Evolutionary conservation across 331 rosid genomes (phyloP), one percentile per base, ranked within the genome.

Genomic region (Cydonia oblonga): DNA sequence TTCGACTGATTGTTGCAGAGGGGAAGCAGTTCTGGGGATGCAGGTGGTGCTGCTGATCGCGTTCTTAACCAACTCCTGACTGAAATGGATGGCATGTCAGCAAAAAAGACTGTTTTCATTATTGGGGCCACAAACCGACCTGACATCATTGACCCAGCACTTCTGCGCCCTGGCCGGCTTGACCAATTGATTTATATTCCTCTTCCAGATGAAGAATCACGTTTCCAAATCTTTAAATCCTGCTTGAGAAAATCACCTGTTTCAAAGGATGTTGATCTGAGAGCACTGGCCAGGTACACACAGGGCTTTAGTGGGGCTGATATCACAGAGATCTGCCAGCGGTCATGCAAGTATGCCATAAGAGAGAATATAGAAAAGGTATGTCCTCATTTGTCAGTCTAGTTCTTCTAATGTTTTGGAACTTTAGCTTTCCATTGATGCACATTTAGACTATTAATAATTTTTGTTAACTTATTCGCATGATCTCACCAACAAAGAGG

Each of bases 241-340:
- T 89, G 95, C 84, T 68, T 89, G 89, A 86, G 95, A 71, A 89
- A 84, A 82, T 86, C 95, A 30, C 95, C 95, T 9, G 6, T 89
- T 63, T 80, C 95, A 0, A 89, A 84, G 73, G 88, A 86, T 67
- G 91, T 89, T 75, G 95, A 88, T 75, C 22, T 88, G 73, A 82
- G 85, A 72, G 90, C 90, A 42, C 78, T 88, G 68, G 86, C 89
- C 14, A 84, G 64, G 79, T 70, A 84, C 64, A 88, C 93, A 25
- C 87, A 86, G 80, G 90, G 93, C 30, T 88, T 88, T 68, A 88
- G 93, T 78, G 92, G 92, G n/a, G 92, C 92, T 18, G 91, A 84
- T 62, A 82, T 87, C 32, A 87, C 89, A 13, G 90, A 88, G 72
- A 88, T 88, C 71, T 88, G 93, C 78, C 93, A 88, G 80, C 77